Conservation (phyloP, 177 flowering plant genomes). For the Vitis hybrid region DNA sequence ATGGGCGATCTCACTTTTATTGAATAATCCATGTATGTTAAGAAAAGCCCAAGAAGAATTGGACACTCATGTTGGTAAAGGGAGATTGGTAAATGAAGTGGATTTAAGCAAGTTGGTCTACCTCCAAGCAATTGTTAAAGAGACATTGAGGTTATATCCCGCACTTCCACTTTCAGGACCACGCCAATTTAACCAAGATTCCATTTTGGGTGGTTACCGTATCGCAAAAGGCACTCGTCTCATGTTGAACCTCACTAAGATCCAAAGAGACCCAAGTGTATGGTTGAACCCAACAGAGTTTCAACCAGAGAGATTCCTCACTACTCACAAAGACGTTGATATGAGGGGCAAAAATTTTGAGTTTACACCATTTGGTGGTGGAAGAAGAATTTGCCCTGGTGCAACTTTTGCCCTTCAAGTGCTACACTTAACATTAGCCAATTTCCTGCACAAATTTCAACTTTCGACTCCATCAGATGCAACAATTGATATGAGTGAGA, state of each 20-base stretch:
- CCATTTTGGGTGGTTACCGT: conserved; percentile 1
- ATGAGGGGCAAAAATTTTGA: conserved; percentile 12
- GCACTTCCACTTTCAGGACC: neutral
- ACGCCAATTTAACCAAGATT: neutral
- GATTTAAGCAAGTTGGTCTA: neutral
- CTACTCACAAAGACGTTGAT: conserved; percentile 11
- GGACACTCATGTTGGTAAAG: neutral
- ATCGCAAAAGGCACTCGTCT: conserved; percentile 12
- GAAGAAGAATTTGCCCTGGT: conserved; percentile 5
- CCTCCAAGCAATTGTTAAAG: neutral
- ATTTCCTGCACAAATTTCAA: too few species aligned
- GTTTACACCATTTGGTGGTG: conserved; percentile 7
- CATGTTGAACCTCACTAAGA: conserved; percentile 7
- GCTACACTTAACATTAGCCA: neutral
- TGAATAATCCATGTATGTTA: neutral
- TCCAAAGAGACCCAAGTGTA: conserved; percentile 20
- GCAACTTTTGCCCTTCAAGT: neutral
- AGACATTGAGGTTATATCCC: neutral
- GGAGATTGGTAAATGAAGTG: neutral
- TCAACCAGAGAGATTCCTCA: conserved; percentile 22
- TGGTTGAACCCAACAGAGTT: conserved; percentile 12
- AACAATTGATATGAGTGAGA: too few species aligned
- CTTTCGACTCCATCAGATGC: too few species aligned
- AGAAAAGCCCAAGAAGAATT: neutral
- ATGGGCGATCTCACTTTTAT: neutral